Conservation (phyloP, 179 eudicot species). For the Spinacia oleracea region DNA sequence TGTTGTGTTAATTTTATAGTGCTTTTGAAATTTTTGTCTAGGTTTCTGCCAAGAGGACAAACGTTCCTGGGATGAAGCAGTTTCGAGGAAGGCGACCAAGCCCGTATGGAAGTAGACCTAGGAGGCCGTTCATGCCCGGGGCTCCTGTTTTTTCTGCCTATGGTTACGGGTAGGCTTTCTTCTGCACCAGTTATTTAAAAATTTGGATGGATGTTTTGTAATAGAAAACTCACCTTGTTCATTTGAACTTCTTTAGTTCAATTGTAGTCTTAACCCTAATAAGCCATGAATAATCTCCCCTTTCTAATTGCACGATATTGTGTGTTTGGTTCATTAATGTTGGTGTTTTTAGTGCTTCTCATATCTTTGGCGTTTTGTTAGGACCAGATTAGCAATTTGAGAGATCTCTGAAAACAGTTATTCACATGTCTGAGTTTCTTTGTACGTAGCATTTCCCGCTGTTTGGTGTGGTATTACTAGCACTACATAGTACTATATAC, state of each 20-base stretch:
- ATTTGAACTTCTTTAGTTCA: neutral
- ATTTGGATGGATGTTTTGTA: neutral
- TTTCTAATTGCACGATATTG: neutral
- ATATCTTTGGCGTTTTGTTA: neutral
- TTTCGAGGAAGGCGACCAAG: constrained; percentile 61
- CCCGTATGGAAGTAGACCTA: constrained; percentile 61
- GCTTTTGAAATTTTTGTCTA: constrained; percentile 25
- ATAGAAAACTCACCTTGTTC: neutral
- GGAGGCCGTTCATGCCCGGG: constrained; percentile 62
- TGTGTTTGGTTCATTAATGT: neutral
- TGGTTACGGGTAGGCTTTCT: constrained; percentile 58
- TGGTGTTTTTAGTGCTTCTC: neutral
- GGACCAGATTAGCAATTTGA: neutral
- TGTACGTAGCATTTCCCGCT: neutral
- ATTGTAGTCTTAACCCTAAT: neutral
- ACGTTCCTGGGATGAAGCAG: constrained; percentile 92
- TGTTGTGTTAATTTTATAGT: neutral
- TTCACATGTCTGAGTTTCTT: neutral
- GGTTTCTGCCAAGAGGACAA: constrained; percentile 83
- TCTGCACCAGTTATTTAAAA: neutral
- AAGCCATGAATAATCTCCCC: too few relatives aligned
- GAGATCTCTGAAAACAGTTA: neutral
- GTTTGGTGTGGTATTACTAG: neutral
- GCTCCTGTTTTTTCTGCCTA: constrained; percentile 48
- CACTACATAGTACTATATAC: neutral